Percentiles rank a stretch among this genome's conserved stretches.
These are phyloP conservation scores for Aspergillus sp. DNA, from an alignment of 2,329 filamentous ascomycete species.

Conservation along the genomic window DNA sequence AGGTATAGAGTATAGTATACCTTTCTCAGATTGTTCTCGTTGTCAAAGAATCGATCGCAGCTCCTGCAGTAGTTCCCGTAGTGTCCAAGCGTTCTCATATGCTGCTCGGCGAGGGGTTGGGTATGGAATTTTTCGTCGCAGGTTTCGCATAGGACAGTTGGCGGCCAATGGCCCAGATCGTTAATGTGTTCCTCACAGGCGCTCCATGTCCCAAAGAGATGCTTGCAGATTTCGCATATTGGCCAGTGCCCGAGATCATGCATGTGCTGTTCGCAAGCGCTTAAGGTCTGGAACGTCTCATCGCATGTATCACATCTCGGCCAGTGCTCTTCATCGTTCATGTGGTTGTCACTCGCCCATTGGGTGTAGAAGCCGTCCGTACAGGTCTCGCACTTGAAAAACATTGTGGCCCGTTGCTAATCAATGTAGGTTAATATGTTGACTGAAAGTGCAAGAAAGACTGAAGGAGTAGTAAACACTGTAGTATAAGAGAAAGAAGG, in stretches of 20 bases:
- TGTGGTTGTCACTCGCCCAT: not conserved
- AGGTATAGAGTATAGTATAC: constrained; percentile 20
- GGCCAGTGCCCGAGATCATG: constrained; percentile 23
- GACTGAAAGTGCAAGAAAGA: not conserved
- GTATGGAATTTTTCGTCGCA: constrained; percentile 29
- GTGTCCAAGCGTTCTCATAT: constrained; percentile 34
- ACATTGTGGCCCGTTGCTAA: not conserved
- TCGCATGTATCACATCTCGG: constrained; percentile 21
- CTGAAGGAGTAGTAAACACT: not conserved
- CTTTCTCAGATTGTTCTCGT: constrained; percentile 37
- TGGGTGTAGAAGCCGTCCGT: not conserved
- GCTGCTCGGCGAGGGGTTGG: constrained; percentile 25
- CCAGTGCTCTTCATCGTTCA: not conserved
- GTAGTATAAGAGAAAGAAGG: not conserved
- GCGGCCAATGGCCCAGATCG: constrained; percentile 27
- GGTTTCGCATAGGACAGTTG: constrained; percentile 32
- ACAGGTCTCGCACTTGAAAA: constrained; percentile 4
- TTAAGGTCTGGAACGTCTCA: constrained; percentile 13
- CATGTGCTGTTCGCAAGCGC: constrained; percentile 27
- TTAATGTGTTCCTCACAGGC: constrained; percentile 28
- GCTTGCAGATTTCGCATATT: constrained; percentile 20
- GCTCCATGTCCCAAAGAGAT: constrained; percentile 13
- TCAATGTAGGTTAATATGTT: not conserved
- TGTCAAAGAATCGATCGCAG: constrained; percentile 38
- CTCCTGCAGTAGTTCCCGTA: constrained; percentile 35